These are phyloP conservation scores for Candida qinlingensis DNA, from an alignment of 805 yeast genomes.

Conservation along the genomic window DNA sequence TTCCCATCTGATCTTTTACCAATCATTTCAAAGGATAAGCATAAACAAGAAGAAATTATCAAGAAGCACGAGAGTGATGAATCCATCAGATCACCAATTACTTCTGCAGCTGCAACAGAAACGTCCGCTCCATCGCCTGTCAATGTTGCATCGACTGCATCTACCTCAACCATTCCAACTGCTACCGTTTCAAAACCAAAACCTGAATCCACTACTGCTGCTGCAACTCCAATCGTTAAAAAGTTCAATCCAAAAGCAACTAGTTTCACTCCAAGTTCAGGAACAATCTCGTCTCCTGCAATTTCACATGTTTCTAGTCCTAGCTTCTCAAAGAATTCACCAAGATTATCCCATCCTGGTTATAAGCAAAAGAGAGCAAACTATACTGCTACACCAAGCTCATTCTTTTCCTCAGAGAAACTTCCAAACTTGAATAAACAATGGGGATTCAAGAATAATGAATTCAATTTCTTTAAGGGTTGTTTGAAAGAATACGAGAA, in stretches of 20 bases:
- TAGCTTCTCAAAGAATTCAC: constrained; percentile 17
- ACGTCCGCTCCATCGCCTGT: background rate
- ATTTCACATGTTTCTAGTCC: constrained; percentile 16
- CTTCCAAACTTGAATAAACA: constrained; percentile 25
- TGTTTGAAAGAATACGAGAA: constrained; percentile 21
- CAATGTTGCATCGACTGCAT: constrained; percentile 1
- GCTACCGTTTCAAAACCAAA: background rate
- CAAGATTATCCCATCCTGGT: constrained; percentile 15
- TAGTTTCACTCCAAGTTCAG: constrained; percentile 49
- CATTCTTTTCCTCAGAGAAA: constrained; percentile 19
- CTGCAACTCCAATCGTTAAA: constrained; percentile 4
- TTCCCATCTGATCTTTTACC: constrained; percentile 53
- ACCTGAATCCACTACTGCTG: constrained; percentile 9
- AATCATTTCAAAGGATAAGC: constrained; percentile 60
- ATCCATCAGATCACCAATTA: constrained; percentile 12
- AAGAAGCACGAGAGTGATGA: constrained; percentile 22
- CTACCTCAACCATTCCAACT: background rate
- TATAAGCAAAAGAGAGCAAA: constrained; percentile 5
- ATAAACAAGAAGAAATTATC: constrained; percentile 57
- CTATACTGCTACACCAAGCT: constrained; percentile 8
- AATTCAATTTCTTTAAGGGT: constrained; percentile 25
- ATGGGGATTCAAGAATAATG: constrained; percentile 17
- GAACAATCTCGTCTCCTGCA: constrained; percentile 10
- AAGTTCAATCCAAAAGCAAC: constrained; percentile 68
- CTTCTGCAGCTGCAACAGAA: constrained; percentile 10